These are phyloP conservation scores for apple (Malus domestica) DNA, from an alignment of 306 rosid genomes.

Conservation along the genomic window ASM211411v1 NC_041789.1:29752501-29753000, in stretches of 20 bases:
- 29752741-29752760: background rate
- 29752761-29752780: background rate
- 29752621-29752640: too few species aligned
- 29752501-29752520: too few species aligned
- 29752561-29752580: too few species aligned
- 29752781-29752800: conserved; percentile 4
- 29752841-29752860: conserved; percentile 4
- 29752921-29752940: background rate
- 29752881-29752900: background rate
- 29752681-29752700: background rate
- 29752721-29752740: conserved; percentile 4
- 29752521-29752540: too few species aligned
- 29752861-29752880: background rate
- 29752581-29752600: too few species aligned
- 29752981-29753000: conserved; percentile 5
- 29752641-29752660: background rate
- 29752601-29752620: too few species aligned
- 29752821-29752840: conserved; percentile 34
- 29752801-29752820: conserved; percentile 35
- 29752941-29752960: conserved; percentile 37
- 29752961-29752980: conserved; percentile 35
- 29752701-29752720: background rate
- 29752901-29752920: background rate
- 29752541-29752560: too few species aligned
- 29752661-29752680: background rate